Conservation (phyloP, 805 yeast species). For the Pichia deserticola region DNA sequence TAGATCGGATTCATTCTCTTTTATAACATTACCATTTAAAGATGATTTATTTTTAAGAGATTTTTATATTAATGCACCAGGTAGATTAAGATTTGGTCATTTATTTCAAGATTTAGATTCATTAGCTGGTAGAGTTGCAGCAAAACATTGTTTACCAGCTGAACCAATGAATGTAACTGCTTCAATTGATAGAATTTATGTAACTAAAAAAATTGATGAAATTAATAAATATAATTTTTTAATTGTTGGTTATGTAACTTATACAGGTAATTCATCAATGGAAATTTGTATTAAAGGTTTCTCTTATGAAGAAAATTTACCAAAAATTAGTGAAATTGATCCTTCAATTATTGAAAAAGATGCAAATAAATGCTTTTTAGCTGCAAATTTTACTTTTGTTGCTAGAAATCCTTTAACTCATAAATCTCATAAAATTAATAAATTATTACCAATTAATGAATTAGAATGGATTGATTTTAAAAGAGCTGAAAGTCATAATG, state of each 20-base stretch:
- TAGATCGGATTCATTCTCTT: conserved; percentile 69
- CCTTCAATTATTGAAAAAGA: conserved; percentile 49
- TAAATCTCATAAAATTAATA: conserved; percentile 79
- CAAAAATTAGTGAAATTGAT: conserved; percentile 33
- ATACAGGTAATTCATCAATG: conserved; percentile 95
- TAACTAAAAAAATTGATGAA: conserved; percentile 78
- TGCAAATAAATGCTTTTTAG: conserved; percentile 60
- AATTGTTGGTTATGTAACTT: conserved; percentile 84
- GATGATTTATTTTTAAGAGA: conserved; percentile 79
- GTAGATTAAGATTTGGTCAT: conserved; percentile 89
- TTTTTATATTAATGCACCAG: conserved; percentile 81
- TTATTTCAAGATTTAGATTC: conserved; percentile 92
- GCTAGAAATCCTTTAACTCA: conserved; percentile 94
- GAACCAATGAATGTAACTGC: conserved; percentile 96
- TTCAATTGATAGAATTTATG: conserved; percentile 83
- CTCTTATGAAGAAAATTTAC: conserved; percentile 53
- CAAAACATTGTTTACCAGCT: conserved; percentile 90
- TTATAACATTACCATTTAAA: conserved; percentile 69
- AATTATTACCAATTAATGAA: conserved; percentile 66
- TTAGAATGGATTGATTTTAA: conserved; percentile 76
- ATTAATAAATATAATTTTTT: conserved; percentile 68
- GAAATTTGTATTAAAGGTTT: conserved; percentile 89
- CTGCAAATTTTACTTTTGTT: conserved; percentile 91
- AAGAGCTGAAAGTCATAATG: conserved; percentile 84
- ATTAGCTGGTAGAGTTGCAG: conserved; percentile 88